phyloP scores from a whole-genome alignment of 2,329 filamentous ascomycete genomes.

The Microcera coccophila region DNA sequence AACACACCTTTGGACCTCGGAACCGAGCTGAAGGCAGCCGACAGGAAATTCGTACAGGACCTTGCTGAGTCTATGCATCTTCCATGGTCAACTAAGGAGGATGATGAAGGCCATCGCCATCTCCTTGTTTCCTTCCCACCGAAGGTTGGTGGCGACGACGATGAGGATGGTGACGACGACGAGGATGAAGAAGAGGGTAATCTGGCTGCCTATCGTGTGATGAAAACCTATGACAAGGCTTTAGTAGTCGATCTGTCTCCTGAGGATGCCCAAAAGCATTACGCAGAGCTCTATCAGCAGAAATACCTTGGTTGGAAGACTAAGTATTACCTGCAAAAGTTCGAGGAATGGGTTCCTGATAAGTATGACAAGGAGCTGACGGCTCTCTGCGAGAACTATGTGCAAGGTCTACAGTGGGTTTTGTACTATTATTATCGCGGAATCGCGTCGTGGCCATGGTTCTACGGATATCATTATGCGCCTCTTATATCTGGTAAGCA shows the following conservation, averaged over 20 bases:
- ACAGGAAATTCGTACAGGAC: slow-evolving; percentile 90
- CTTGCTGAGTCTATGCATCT: slow-evolving; percentile 63
- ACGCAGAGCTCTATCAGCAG: slow-evolving; percentile 80
- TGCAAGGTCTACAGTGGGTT: slow-evolving; percentile 97
- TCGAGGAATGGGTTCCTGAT: slow-evolving; percentile 76
- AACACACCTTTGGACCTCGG: slow-evolving; percentile 69
- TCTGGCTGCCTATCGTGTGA: slow-evolving; percentile 76
- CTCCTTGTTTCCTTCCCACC: slow-evolving; percentile 49
- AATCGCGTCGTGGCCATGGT: slow-evolving; percentile 98
- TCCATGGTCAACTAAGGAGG: slow-evolving; percentile 55
- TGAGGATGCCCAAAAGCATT: slow-evolving; percentile 73
- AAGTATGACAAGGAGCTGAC: slow-evolving; percentile 72
- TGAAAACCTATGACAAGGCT: slow-evolving; percentile 88
- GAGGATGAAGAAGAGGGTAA: slow-evolving; percentile 73
- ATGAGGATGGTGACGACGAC: slow-evolving; percentile 63
- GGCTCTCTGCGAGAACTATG: slow-evolving; percentile 89
- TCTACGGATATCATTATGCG: slow-evolving; percentile 93
- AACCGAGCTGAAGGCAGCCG: slow-evolving; percentile 67
- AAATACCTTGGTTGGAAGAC: slow-evolving; percentile 94
- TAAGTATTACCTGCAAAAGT: slow-evolving; percentile 87
- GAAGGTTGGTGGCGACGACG: slow-evolving; percentile 50
- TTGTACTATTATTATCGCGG: slow-evolving; percentile 97
- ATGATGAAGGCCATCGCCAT: slow-evolving; percentile 52
- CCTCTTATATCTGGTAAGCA: slow-evolving; percentile 81
- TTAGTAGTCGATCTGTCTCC: slow-evolving; percentile 74